Conservation (phyloP, 768 basidiomycete species). For the Phaffia australis region DNA sequence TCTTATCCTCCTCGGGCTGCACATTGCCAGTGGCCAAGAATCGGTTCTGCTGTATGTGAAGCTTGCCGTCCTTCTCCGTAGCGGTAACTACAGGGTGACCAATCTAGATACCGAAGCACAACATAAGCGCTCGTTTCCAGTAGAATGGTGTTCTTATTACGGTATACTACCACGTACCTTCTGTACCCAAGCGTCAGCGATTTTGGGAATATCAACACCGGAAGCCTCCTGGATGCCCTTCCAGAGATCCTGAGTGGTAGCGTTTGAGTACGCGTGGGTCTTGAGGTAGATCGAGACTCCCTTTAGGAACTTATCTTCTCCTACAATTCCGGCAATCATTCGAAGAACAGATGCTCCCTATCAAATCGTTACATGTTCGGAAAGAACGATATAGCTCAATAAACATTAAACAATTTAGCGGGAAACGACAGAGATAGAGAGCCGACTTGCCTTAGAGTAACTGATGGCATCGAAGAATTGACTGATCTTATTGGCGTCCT, state of each 20-base stretch:
- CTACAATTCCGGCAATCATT: conserved; percentile 81
- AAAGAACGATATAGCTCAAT: not conserved
- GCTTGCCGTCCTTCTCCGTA: conserved; percentile 43
- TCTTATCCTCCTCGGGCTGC: conserved; percentile 71
- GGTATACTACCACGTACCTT: not conserved
- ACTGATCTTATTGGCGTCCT: conserved; percentile 72
- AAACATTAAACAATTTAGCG: too few relatives aligned
- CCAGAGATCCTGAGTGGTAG: conserved; percentile 77
- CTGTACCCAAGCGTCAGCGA: conserved; percentile 74
- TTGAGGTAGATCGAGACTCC: conserved; percentile 89
- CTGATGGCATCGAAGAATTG: conserved; percentile 42
- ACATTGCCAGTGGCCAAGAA: conserved; percentile 78
- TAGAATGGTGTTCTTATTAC: too few relatives aligned
- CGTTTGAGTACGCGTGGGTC: conserved; percentile 72
- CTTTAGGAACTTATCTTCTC: conserved; percentile 74
- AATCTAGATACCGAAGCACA: conserved; percentile 42
- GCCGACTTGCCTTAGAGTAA: too few relatives aligned
- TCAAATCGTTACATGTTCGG: not conserved
- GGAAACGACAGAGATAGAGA: not conserved
- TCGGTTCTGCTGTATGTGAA: conserved; percentile 76
- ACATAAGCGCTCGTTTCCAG: too few relatives aligned
- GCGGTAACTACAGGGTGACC: conserved; percentile 82
- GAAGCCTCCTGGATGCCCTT: conserved; percentile 67
- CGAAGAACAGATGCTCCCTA: conserved; percentile 71
- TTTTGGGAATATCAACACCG: conserved; percentile 55